Base-by-base conservation (phyloP, 768 basidiomycete species). In the Mycena maculata region DNA sequence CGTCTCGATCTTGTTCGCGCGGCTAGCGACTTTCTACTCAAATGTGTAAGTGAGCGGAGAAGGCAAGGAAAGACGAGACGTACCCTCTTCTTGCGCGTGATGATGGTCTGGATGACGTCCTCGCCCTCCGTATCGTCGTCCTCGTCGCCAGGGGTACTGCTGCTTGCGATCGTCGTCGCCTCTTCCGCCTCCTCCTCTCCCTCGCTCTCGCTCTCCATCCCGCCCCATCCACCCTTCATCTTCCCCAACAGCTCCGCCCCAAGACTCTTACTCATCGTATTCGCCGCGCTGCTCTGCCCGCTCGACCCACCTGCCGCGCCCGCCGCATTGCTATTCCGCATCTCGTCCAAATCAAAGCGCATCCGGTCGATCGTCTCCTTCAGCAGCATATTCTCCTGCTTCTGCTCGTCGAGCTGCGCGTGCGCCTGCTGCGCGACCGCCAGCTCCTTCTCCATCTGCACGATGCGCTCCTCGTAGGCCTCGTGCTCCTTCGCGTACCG, bases 281-380 rank as follows among this genome's bases (percentile, higher is more conserved):
- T 87, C 33, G 79, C 79, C 20, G 76, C 80, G 72, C 89, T 94
- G 44, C 79, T 81, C 50, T 69, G 73, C 33, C 83, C 84, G 53
- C 84, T 86, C 16, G 80, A 78, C 0, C 81, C 76, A 15, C 79
- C 81, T 15, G 76, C 74, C 42, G 74, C 76, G 23, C 66, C 72
- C n/a, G 78, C 79, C 42, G 78, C 76, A 7, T 82, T 80, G 50
- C 77, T 80, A 57, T 81, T 87, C 42, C 95, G 85, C 84, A 96
- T 87, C 78, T 96, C 95, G 71, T 98, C 96, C 85, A 98, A 88
- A 73, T 98, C 96, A 70, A 92, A 97, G 33, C 94, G 86, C 87
- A 98, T 91, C 50, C 95, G 87, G 76, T 98, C 96, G 71, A 98
- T 98, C 2, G 96, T 98, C 83, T 98, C 96, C 76, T 97, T 97